Conservation (phyloP, 2,329 filamentous ascomycete genomes). For the Sclerotinia minor region DNA sequence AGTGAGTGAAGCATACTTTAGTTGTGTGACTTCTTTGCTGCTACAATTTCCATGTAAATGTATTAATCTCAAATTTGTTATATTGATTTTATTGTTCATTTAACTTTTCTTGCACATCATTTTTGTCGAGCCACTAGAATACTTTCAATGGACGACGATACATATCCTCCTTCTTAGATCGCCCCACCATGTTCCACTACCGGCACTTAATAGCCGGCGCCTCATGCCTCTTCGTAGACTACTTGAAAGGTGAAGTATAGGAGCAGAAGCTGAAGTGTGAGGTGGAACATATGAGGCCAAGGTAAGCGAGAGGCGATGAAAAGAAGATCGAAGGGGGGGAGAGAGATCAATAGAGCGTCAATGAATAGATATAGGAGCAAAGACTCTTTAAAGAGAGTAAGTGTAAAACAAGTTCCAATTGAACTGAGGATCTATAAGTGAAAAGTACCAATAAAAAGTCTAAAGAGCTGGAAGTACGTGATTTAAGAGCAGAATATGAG, state of each 20-base stretch:
- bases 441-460: rapidly evolving
- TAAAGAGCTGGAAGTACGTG: background rate
- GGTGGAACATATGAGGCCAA: too few species aligned
- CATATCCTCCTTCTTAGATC: background rate
- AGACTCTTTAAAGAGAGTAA: background rate
- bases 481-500: too few species aligned
- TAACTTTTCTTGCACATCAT: background rate
- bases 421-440: background rate
- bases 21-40: background rate
- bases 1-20: background rate
- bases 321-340: background rate
- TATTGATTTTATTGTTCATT: too few species aligned
- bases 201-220: background rate
- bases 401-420: background rate
- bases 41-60: too few species aligned
- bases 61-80: background rate
- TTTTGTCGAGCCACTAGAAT: background rate
- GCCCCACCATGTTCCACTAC: background rate
- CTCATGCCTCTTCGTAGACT: too few species aligned
- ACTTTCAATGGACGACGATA: background rate
- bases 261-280: too few species aligned
- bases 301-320: background rate
- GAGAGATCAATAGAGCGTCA: background rate
- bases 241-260: too few species aligned
- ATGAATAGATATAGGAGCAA: too few species aligned